A percentile compares a stretch with the other conserved stretches of the same genome.
phyloP scores from a whole-genome alignment of 2,329 filamentous ascomycete genomes.

The Colletotrichum tofieldiae region DNA sequence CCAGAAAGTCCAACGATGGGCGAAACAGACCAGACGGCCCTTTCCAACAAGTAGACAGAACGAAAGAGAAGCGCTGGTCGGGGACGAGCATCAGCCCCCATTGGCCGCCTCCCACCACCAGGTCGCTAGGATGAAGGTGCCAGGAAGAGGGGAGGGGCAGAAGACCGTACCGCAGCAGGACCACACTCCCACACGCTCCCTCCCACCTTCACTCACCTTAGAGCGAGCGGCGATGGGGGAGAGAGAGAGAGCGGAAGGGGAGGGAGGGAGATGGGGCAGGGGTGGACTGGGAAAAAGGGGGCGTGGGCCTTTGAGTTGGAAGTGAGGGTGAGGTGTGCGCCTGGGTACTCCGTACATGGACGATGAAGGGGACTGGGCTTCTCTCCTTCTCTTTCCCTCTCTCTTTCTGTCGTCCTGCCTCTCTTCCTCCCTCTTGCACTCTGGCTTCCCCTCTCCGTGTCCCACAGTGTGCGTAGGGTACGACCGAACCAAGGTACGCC shows the following conservation, averaged over 20 bases:
- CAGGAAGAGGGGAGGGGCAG: slow-evolving; percentile 34
- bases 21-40: slow-evolving; percentile 39
- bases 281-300: slow-evolving; percentile 23
- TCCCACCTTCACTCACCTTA: slow-evolving; percentile 20
- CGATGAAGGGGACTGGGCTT: background rate
- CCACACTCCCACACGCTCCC: slow-evolving; percentile 24
- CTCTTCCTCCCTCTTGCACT: slow-evolving; percentile 4
- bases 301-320: slow-evolving; percentile 12
- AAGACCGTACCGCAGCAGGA: slow-evolving; percentile 5
- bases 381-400: background rate
- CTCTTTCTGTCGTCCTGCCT: background rate
- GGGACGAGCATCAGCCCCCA: slow-evolving; percentile 36
- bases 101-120: slow-evolving; percentile 33
- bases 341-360: slow-evolving; percentile 3
- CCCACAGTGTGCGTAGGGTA: slow-evolving; percentile 33
- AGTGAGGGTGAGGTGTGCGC: background rate
- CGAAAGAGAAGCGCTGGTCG: slow-evolving; percentile 38
- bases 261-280: slow-evolving; percentile 19
- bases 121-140: slow-evolving; percentile 38
- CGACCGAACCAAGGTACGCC: background rate
- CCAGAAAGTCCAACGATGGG: slow-evolving; percentile 38
- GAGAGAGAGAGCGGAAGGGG: slow-evolving; percentile 23
- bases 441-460: slow-evolving; percentile 3
- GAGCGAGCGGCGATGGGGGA: slow-evolving; percentile 8
- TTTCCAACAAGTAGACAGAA: slow-evolving; percentile 31